Conservation (phyloP, 768 basidiomycete genomes). For the Suillus discolor region DNA sequence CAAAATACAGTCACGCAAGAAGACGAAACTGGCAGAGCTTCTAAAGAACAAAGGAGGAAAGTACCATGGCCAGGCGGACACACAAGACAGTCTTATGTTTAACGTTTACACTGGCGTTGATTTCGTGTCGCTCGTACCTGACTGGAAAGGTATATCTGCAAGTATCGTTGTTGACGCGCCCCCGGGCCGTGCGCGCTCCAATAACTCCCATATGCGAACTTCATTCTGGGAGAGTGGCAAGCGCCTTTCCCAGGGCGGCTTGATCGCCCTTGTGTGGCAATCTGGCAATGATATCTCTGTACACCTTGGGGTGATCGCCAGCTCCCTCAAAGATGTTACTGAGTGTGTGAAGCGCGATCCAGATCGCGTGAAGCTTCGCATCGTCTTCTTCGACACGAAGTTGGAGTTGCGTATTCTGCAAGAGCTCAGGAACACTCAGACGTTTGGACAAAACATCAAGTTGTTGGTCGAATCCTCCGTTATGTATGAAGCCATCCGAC, state of each 20-base stretch:
- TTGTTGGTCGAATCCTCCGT: conserved; percentile 63
- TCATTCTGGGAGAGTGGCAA: conserved; percentile 68
- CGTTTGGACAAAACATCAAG: conserved; percentile 24
- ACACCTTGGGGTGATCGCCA: conserved; percentile 56
- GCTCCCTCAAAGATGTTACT: conserved; percentile 44
- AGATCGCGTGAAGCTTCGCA: conserved; percentile 49
- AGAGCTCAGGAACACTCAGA: conserved; percentile 33
- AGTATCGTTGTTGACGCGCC: conserved; percentile 53
- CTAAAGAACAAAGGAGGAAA: conserved; percentile 57
- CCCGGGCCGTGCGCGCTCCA: conserved; percentile 53
- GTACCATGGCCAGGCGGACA: conserved; percentile 47
- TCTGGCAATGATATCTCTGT: conserved; percentile 34
- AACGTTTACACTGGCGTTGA: conserved; percentile 59
- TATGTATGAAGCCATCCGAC: conserved; percentile 68
- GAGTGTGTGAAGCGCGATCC: conserved; percentile 40
- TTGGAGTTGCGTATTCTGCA: conserved; percentile 51
- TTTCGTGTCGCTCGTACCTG: conserved; percentile 50
- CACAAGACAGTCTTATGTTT: conserved; percentile 56
- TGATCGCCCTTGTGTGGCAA: conserved; percentile 63
- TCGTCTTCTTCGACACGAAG: conserved; percentile 62
- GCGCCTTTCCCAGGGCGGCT: conserved; percentile 59
- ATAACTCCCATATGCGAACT: conserved; percentile 39
- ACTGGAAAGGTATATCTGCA: conserved; percentile 54
- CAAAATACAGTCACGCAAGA: conserved; percentile 14
- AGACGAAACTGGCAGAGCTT: conserved; percentile 48